Evolutionary conservation across 1,139 yeast species (phyloP).

Genomic region (Scheffersomyces illinoinensis): DNA sequence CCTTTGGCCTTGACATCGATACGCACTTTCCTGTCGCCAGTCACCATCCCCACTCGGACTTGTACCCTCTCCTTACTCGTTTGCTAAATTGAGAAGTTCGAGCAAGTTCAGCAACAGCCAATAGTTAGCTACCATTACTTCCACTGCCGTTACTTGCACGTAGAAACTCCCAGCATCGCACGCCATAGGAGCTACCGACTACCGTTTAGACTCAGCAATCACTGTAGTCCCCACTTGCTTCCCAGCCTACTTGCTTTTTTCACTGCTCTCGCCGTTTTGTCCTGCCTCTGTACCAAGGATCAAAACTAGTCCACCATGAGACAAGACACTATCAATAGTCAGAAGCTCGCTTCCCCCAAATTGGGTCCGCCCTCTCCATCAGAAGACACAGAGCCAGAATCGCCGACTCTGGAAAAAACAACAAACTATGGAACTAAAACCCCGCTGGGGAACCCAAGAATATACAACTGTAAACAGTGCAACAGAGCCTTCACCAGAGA

Average conservation of each 20-base stretch:
- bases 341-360: not conserved
- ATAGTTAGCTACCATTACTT: not conserved
- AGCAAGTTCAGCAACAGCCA: not conserved
- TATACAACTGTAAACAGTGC: constrained; percentile 45
- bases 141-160: not conserved
- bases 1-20: not conserved
- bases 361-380: not conserved
- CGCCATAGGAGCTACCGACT: not conserved
- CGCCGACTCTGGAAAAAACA: not conserved
- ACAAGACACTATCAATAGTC: not conserved
- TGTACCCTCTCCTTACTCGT: not conserved
- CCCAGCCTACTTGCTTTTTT: too few relatives aligned
- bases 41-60: not conserved
- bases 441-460: constrained; percentile 45
- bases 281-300: too few relatives aligned
- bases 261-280: too few relatives aligned
- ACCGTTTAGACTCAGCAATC: not conserved
- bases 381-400: not conserved
- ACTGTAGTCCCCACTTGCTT: not conserved
- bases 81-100: not conserved
- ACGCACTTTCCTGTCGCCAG: not conserved
- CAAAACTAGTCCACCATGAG: not conserved
- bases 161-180: not conserved
- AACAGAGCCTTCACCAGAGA: constrained; percentile 50
- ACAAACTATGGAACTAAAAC: constrained; percentile 45